phyloP scores from a whole-genome alignment of 805 yeast species.

The Brettanomyces sp. region DNA sequence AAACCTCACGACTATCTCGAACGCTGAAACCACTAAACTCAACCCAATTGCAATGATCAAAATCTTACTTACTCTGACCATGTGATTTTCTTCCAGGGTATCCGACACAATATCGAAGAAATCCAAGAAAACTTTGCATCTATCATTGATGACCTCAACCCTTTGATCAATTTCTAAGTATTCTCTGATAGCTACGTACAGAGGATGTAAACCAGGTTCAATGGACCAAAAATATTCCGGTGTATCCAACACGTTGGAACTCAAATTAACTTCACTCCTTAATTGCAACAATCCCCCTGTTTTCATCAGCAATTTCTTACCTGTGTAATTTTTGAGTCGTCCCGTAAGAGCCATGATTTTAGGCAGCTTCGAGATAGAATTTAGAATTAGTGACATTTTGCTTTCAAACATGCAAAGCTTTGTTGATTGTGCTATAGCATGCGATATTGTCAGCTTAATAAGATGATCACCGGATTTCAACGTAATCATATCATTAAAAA shows the following conservation, averaged over 20 bases:
- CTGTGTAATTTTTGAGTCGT: conserved; percentile 60
- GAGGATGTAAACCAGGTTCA: conserved; percentile 92
- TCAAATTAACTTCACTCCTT: conserved; percentile 86
- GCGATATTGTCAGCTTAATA: conserved; percentile 86
- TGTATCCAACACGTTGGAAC: conserved; percentile 85
- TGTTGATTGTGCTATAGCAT: conserved; percentile 94
- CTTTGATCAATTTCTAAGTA: conserved; percentile 92
- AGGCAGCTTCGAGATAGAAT: conserved; percentile 82
- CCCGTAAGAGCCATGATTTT: conserved; percentile 88
- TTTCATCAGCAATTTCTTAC: conserved; percentile 78
- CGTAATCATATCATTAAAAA: conserved; percentile 91
- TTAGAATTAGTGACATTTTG: conserved; percentile 74
- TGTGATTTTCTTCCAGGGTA: conserved; percentile 86
- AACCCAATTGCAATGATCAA: conserved; percentile 74
- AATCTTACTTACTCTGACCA: conserved; percentile 86
- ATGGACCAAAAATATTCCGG: conserved; percentile 95
- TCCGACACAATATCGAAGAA: conserved; percentile 89
- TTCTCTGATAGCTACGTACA: conserved; percentile 82
- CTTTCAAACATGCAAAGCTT: conserved; percentile 87
- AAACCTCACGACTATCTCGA: conserved; percentile 59
- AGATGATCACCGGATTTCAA: conserved; percentile 85
- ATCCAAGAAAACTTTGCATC: conserved; percentile 90
- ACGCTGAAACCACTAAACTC: conserved; percentile 65
- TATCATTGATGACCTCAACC: conserved; percentile 85
- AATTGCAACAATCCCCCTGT: conserved; percentile 86